phyloP scores from a whole-genome alignment of 164 flowering plant genomes.

The Aristolochia californica region DNA sequence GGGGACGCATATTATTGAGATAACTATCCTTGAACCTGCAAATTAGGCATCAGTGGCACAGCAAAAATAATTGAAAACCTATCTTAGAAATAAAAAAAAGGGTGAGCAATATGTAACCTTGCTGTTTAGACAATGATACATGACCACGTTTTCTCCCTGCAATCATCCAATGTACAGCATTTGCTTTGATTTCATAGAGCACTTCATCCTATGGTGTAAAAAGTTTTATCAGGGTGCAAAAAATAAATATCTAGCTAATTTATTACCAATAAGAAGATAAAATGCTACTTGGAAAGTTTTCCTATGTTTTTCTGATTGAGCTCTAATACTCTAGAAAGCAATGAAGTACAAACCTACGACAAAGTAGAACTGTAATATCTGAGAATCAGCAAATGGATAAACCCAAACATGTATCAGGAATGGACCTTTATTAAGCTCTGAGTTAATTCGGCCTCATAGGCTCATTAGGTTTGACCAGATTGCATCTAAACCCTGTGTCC shows the following conservation, averaged over 20 bases:
- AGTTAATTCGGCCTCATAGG: too few relatives aligned
- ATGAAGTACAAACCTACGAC: too few relatives aligned
- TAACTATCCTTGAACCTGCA: conserved; percentile 77
- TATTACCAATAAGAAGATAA: too few relatives aligned
- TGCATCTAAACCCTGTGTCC: too few relatives aligned
- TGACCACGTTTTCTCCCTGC: conserved; percentile 97
- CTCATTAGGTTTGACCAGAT: too few relatives aligned
- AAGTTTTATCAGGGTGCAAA: background rate
- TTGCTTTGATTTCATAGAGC: conserved; percentile 75
- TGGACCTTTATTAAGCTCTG: too few relatives aligned
- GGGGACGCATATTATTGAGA: conserved; percentile 76
- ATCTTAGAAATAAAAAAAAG: background rate
- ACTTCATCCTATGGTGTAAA: conserved; percentile 60
- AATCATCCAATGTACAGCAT: conserved; percentile 90
- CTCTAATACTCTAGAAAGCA: too few relatives aligned
- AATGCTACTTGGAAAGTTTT: too few relatives aligned
- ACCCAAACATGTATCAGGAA: too few relatives aligned
- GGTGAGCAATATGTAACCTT: conserved; percentile 35
- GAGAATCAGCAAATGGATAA: too few relatives aligned
- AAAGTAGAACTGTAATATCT: too few relatives aligned
- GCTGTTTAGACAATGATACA: conserved; percentile 51
- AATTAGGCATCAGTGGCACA: background rate
- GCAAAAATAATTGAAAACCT: background rate
- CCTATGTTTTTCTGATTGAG: too few relatives aligned
- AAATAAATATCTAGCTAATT: background rate